phyloP scores from a whole-genome alignment of 148 eudicot genomes.

The Rhododendron kiyosumense region DNA sequence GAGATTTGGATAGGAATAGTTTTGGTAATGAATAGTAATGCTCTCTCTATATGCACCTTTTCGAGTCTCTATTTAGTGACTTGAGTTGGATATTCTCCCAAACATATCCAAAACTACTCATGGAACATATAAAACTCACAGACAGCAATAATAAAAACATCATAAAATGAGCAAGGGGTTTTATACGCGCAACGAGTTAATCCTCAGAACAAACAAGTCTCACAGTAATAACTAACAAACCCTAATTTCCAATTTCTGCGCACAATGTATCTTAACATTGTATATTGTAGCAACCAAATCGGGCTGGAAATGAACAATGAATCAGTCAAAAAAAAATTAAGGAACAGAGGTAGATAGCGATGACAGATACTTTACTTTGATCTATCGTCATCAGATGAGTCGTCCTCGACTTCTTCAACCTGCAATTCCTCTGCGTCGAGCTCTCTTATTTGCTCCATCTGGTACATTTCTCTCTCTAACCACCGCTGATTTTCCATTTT shows the following conservation, averaged over 20 bases:
- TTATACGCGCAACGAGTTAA: neutral
- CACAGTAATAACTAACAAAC: neutral
- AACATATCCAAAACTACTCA: neutral
- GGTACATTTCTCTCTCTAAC: conserved; percentile 61
- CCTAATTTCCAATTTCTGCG: neutral
- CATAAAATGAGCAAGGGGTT: neutral
- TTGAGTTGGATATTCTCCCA: neutral
- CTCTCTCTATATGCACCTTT: neutral
- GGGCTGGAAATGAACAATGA: neutral
- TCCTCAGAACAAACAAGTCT: neutral
- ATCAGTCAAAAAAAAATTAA: neutral
- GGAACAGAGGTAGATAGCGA: neutral
- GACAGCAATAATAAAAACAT: neutral
- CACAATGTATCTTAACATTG: neutral
- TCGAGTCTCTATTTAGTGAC: neutral
- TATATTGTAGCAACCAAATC: neutral
- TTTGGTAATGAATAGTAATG: neutral
- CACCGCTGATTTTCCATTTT: conserved; percentile 45
- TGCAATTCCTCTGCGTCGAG: conserved; percentile 79
- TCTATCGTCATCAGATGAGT: conserved; percentile 42
- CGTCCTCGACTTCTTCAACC: conserved; percentile 79
- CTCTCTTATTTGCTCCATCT: conserved; percentile 70
- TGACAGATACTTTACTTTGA: conserved; percentile 15
- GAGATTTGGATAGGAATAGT: neutral
- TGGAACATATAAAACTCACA: neutral